phyloP scores from a whole-genome alignment of 768 basidiomycete genomes.

The Tephrocybe sp. region DNA sequence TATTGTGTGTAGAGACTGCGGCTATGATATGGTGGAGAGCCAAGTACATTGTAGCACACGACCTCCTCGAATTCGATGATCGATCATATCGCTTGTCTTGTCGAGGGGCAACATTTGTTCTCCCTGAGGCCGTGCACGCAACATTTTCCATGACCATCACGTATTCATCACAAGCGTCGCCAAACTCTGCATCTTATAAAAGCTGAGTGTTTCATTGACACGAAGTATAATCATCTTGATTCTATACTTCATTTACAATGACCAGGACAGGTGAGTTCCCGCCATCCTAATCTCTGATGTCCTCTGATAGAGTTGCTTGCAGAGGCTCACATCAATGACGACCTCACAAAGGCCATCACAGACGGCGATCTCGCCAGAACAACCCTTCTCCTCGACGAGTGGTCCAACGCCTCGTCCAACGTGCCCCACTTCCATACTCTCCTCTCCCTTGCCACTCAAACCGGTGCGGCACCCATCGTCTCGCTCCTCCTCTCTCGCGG shows the following conservation, averaged over 20 bases:
- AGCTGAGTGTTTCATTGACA: not conserved
- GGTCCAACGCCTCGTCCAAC: not conserved
- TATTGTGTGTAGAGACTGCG: too few relatives aligned
- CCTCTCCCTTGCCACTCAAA: slow-evolving; percentile 2
- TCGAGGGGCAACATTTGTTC: not conserved
- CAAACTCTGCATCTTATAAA: not conserved
- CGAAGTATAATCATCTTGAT: not conserved
- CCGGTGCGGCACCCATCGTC: slow-evolving; percentile 6
- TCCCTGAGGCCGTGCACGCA: not conserved
- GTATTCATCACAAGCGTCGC: not conserved
- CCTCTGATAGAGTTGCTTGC: not conserved
- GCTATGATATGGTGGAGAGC: too few relatives aligned
- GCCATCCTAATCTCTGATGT: not conserved
- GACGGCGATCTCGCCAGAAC: not conserved
- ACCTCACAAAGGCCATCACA: not conserved
- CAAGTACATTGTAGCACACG: too few relatives aligned
- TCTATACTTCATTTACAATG: not conserved
- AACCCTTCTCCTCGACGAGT: slow-evolving; percentile 4
- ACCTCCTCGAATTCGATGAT: too few relatives aligned
- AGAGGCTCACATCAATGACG: slow-evolving; percentile 7
- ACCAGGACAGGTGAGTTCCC: slow-evolving; percentile 1
- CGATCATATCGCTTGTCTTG: not conserved
- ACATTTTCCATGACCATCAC: not conserved
- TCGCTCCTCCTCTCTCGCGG: slow-evolving; percentile 10
- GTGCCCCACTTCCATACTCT: not conserved